Percentiles rank a stretch among this genome's conserved stretches.
phyloP scores from a whole-genome alignment of 768 basidiomycete species.

The Trametes gibbosa region DNA sequence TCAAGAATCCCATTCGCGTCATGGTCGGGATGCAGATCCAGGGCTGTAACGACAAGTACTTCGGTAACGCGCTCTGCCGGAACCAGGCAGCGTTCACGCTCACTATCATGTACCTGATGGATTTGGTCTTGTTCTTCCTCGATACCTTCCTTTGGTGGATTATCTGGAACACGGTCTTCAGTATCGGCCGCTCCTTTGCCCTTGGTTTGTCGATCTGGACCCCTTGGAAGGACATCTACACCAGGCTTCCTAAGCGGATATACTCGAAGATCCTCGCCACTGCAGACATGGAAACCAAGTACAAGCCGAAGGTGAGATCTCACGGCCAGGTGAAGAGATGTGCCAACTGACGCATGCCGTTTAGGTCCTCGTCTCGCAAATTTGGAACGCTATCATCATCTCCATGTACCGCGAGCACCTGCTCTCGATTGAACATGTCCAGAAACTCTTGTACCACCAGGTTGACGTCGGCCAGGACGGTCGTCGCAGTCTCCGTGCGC shows the following conservation, averaged over 20 bases:
- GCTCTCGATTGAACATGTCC: slow-evolving; percentile 98
- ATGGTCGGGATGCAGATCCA: slow-evolving; percentile 98
- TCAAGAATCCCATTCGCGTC: slow-evolving; percentile 88
- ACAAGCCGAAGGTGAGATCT: slow-evolving; percentile 90
- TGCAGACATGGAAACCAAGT: slow-evolving; percentile 94
- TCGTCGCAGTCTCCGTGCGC: slow-evolving; percentile 88
- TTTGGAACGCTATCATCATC: slow-evolving; percentile 99
- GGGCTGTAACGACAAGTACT: slow-evolving; percentile 82
- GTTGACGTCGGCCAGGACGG: slow-evolving; percentile 83
- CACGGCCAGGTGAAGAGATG: not conserved
- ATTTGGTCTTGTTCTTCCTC: slow-evolving; percentile 93
- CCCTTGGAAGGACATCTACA: slow-evolving; percentile 98
- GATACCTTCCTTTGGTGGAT: slow-evolving; percentile 99
- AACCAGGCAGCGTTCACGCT: slow-evolving; percentile 96
- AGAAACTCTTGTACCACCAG: slow-evolving; percentile 96
- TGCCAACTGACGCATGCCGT: not conserved
- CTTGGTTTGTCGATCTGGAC: slow-evolving; percentile 98
- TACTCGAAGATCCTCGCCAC: slow-evolving; percentile 95
- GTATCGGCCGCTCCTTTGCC: slow-evolving; percentile 82
- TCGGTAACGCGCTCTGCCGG: slow-evolving; percentile 78
- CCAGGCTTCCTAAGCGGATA: slow-evolving; percentile 92
- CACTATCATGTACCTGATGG: slow-evolving; percentile 99
- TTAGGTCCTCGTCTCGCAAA: slow-evolving; percentile 95
- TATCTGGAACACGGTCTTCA: slow-evolving; percentile 97
- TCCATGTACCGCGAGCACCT: slow-evolving; percentile 99